phyloP scores from a whole-genome alignment of 1,284 basidiomycete species.

The Phellopilus nigrolimitatus region DNA sequence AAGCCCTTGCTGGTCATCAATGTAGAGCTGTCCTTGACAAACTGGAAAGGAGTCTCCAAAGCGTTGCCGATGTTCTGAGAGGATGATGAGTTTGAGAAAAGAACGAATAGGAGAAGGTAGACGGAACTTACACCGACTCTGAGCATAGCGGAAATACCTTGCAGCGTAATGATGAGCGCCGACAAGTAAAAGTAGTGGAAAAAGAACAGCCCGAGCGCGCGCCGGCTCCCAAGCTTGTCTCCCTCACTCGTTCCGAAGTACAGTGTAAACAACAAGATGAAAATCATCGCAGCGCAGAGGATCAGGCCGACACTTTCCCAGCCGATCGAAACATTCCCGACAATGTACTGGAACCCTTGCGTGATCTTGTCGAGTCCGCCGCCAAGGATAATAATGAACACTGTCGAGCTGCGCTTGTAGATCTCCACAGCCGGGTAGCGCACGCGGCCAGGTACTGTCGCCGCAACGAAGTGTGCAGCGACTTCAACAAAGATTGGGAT shows the following conservation, averaged over 20 bases:
- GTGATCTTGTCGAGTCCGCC: conserved; percentile 21
- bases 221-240: conserved; percentile 10
- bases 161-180: conserved; percentile 19
- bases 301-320: conserved; percentile 14
- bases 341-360: conserved; percentile 20
- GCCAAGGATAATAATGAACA: conserved; percentile 20
- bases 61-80: conserved; percentile 13
- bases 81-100: background rate
- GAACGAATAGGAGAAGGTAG: background rate
- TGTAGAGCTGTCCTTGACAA: conserved; percentile 4
- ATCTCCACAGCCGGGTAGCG: conserved; percentile 19
- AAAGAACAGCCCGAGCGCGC: conserved; percentile 16
- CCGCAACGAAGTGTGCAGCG: conserved; percentile 17
- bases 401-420: conserved; percentile 16
- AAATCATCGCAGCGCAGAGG: conserved; percentile 18
- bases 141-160: conserved; percentile 17
- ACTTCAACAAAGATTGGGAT: conserved; percentile 21
- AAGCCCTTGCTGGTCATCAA: conserved; percentile 1
- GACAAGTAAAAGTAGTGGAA: conserved; percentile 18
- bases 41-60: conserved; percentile 8
- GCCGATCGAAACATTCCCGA: conserved; percentile 18
- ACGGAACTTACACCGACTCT: conserved; percentile 7
- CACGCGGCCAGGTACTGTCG: conserved; percentile 12
- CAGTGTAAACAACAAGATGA: conserved; percentile 16
- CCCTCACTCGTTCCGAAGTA: conserved; percentile 19